Percentiles rank a stretch among this genome's conserved stretches.
Conservation (phyloP, 306 rosid species). For the Begonia peltatifolia region DNA sequence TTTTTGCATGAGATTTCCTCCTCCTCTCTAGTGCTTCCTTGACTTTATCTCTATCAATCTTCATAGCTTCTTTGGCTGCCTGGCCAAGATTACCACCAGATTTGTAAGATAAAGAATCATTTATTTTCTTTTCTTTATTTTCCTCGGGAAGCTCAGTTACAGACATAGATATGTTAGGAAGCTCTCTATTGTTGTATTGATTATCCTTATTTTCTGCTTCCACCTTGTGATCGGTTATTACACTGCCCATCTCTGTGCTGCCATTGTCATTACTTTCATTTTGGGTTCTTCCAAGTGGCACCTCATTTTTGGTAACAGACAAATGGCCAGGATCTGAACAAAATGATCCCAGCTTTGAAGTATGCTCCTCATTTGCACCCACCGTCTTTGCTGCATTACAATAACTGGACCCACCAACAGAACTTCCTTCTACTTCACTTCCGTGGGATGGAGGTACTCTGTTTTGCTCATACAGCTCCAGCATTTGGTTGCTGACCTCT, state of each 20-base stretch:
- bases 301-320: conserved; percentile 33
- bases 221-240: conserved; percentile 21
- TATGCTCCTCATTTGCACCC: conserved; percentile 44
- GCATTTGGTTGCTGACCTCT: conserved; percentile 99
- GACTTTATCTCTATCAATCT: conserved; percentile 76
- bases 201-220: conserved; percentile 42
- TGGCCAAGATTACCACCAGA: conserved; percentile 29
- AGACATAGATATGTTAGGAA: conserved; percentile 26
- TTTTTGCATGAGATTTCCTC: conserved; percentile 54
- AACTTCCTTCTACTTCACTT: conserved; percentile 61
- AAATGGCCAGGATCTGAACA: conserved; percentile 28
- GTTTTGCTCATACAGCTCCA: conserved; percentile 92
- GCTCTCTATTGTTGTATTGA: conserved; percentile 38
- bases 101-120: conserved; percentile 22
- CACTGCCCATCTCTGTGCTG: conserved; percentile 36
- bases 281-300: conserved; percentile 24
- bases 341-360: conserved; percentile 42
- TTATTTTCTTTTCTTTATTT: conserved; percentile 42
- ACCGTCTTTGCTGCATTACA: conserved; percentile 26
- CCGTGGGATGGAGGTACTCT: conserved; percentile 45
- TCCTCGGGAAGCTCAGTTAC: conserved; percentile 27
- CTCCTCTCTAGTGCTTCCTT: conserved; percentile 96
- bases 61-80: conserved; percentile 73
- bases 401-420: conserved; percentile 39
- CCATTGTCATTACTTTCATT: conserved; percentile 46